Conservation (phyloP, 2,329 filamentous ascomycete genomes). For the Alternaria sp. region DNA sequence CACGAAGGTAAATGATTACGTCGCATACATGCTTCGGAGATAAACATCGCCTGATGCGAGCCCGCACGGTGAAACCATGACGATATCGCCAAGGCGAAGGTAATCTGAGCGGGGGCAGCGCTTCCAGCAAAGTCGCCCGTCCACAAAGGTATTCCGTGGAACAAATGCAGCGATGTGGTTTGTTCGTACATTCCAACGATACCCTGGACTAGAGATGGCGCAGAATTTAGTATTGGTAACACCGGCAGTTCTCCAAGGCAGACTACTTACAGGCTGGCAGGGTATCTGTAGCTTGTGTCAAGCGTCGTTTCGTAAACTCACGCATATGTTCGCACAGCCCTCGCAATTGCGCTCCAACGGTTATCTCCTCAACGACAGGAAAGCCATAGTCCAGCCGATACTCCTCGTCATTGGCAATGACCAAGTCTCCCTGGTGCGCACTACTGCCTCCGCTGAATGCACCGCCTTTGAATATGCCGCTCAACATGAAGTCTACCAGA, state of each 20-base stretch:
- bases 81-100: conserved; percentile 14
- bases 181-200: conserved; percentile 8
- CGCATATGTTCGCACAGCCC: conserved; percentile 19
- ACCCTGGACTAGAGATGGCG: neutral
- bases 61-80: conserved; percentile 15
- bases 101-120: conserved; percentile 3
- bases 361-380: neutral
- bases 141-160: conserved; percentile 16
- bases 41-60: conserved; percentile 8
- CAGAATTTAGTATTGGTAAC: neutral
- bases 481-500: conserved; percentile 14
- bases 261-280: conserved; percentile 3
- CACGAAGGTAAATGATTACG: neutral
- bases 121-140: conserved; percentile 4
- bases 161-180: neutral
- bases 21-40: conserved; percentile 6
- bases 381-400: conserved; percentile 19
- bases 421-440: conserved; percentile 1
- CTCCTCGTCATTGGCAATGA: conserved; percentile 8
- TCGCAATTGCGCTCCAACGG: conserved; percentile 6
- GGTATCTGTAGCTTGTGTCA: conserved; percentile 8
- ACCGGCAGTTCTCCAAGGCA: conserved; percentile 1
- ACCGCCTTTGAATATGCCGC: conserved; percentile 17
- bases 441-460: conserved; percentile 9
- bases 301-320: conserved; percentile 9